Evolutionary conservation across 371 early-diverging fungal genomes (phyloP), one percentile per base, ranked within the genome.

Genomic region (Syncephalastrum racemosum): DNA sequence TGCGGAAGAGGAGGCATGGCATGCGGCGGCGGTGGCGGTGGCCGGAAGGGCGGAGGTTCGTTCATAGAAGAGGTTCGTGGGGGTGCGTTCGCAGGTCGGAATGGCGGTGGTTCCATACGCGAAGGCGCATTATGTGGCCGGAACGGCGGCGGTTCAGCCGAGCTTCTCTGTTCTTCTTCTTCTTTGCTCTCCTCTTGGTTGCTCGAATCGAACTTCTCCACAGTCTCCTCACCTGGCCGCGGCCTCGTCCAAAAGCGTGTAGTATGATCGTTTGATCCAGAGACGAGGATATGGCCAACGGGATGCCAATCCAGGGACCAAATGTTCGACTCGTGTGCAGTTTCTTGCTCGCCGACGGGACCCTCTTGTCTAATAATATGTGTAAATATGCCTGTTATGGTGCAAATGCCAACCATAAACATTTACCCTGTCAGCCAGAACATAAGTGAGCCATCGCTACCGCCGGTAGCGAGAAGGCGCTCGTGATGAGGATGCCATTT

Each of bases 251-350:
- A 99, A 71, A 99, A 99, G n/a, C 96, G 88, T 0, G 98, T 96
- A 0, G 95, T 89, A 62, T 96, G 93, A 73, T 99, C 99, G 58
- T 99, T 98, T 14, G 96, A 95, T 18, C 99, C 99, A 0, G 95
- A 91, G 0, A 94, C 97, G 10, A 99, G 78, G 8, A 97, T 84
- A 73, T 99, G 99, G 0, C 99, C 99, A 16, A 96, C 76, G 6
- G 99, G 99, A 76, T 99, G 99, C 94, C 96, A 99, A 64, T 98
- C 99, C 41, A 99, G 72, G 4, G 97, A 88, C 96, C 99, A 99
- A n/a, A 99, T 89, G 47, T 93, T 90, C 25, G 90, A 89, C 20
- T 94, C 96, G 66, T 99, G 99, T 0, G 98, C 99, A 13, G 83
- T 83, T 44, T 95, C 92, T 65, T 97, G 83, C 13, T 80, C 81